A percentile compares a stretch with the other conserved stretches of the same genome.
Conservation (phyloP, 1,284 basidiomycete species). For the Trichosporon sp. region DNA sequence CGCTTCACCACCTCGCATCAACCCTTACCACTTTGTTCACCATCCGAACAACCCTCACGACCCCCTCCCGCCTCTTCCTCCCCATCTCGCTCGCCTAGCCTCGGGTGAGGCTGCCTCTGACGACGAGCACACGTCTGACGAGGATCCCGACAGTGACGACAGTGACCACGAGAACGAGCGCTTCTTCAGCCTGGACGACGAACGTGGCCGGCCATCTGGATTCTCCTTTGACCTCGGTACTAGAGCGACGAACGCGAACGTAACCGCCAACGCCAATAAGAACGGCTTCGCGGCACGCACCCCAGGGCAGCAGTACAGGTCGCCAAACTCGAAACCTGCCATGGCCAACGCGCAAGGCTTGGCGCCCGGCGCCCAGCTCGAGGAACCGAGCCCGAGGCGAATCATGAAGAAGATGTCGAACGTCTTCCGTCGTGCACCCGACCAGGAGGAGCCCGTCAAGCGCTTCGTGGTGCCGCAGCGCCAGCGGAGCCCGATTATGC, state of each 20-base stretch:
- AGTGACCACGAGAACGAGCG: constrained; percentile 10
- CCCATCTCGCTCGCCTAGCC: constrained; percentile 19
- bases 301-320: neutral
- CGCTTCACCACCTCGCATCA: constrained; percentile 21
- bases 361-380: neutral
- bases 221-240: neutral
- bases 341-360: neutral
- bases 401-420: constrained; percentile 34
- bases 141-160: constrained; percentile 6
- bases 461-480: constrained; percentile 1
- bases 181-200: neutral
- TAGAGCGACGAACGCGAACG: neutral
- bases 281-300: neutral
- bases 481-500: constrained; percentile 25
- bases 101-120: constrained; percentile 12
- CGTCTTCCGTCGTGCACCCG: constrained; percentile 24
- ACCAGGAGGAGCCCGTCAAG: neutral
- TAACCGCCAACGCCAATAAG: neutral
- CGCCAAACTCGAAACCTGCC: neutral
- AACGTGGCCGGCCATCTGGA: neutral
- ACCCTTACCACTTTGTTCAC: constrained; percentile 32
- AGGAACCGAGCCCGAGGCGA: constrained; percentile 8
- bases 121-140: constrained; percentile 21
- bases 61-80: constrained; percentile 20
- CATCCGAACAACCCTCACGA: constrained; percentile 17